phyloP scores from a whole-genome alignment of 768 basidiomycete species.

The Naganishia randhawae region DNA sequence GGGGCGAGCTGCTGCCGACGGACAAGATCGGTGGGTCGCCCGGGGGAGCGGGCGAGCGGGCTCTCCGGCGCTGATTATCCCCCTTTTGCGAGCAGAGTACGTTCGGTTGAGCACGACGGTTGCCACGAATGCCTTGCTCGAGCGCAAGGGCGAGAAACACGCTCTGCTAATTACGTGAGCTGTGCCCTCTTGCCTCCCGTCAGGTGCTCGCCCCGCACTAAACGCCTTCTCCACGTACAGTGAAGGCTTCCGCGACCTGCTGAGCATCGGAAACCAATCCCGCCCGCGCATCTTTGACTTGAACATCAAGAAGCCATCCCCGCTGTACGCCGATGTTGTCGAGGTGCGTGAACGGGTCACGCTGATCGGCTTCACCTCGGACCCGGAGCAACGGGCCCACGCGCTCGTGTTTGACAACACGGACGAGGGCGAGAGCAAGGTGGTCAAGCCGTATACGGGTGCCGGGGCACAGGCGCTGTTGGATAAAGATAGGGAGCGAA shows the following conservation, averaged over 20 bases:
- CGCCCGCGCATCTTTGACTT: slow-evolving; percentile 93
- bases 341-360: slow-evolving; percentile 85
- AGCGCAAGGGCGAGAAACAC: slow-evolving; percentile 88
- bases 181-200: neutral
- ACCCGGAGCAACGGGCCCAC: slow-evolving; percentile 73
- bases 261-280: slow-evolving; percentile 90
- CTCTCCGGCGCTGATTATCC: neutral
- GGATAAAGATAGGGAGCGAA: slow-evolving; percentile 51
- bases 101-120: slow-evolving; percentile 90
- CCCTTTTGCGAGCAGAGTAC: slow-evolving; percentile 60
- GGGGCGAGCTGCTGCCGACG: slow-evolving; percentile 61
- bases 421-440: slow-evolving; percentile 58
- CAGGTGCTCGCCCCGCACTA: neutral
- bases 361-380: slow-evolving; percentile 85
- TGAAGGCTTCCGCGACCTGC: slow-evolving; percentile 60
- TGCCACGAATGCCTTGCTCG: slow-evolving; percentile 90
- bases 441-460: slow-evolving; percentile 67
- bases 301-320: slow-evolving; percentile 62
- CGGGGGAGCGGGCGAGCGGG: no score
- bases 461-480: slow-evolving; percentile 57
- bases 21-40: slow-evolving; percentile 41
- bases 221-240: neutral
- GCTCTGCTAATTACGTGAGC: slow-evolving; percentile 78
- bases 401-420: slow-evolving; percentile 75
- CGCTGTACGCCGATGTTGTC: slow-evolving; percentile 72